A percentile compares a stretch with the other conserved stretches of the same genome.
Conservation (phyloP, 345 rosid species). For the Gossypium australe region DNA sequence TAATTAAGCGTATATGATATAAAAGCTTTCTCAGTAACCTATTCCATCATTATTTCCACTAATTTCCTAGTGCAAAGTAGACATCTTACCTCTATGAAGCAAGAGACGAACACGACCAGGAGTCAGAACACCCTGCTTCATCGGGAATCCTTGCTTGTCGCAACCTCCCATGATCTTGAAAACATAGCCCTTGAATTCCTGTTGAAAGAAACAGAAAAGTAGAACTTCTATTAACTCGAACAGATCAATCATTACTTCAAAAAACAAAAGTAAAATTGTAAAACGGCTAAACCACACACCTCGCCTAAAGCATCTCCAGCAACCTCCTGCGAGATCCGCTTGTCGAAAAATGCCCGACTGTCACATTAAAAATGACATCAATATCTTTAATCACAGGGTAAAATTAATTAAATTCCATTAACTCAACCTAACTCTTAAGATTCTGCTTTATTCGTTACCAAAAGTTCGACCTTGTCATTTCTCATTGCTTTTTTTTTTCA, state of each 20-base stretch:
- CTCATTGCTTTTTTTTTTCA: background rate
- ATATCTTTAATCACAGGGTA: background rate
- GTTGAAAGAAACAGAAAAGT: conserved; percentile 1
- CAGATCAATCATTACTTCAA: background rate
- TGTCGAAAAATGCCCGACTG: conserved; percentile 62
- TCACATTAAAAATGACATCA: background rate
- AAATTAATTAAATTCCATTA: background rate
- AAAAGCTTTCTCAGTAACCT: background rate
- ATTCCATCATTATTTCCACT: background rate
- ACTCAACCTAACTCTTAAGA: background rate
- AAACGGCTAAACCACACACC: conserved; percentile 26
- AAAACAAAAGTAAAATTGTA: background rate
- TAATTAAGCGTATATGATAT: background rate
- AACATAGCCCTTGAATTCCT: conserved; percentile 64
- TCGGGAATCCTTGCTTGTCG: conserved; percentile 64
- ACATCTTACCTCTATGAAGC: conserved; percentile 49
- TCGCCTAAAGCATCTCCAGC: conserved; percentile 74
- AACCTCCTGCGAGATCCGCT: conserved; percentile 82
- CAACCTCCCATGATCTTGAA: conserved; percentile 66
- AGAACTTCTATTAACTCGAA: background rate
- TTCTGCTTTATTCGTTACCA: background rate
- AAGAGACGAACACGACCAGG: conserved; percentile 60
- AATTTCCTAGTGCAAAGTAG: background rate
- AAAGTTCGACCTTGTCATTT: background rate
- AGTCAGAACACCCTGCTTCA: conserved; percentile 66